Evolutionary conservation across 2,329 filamentous ascomycete species (phyloP).

Genomic region (Biscogniauxia marginata): DNA sequence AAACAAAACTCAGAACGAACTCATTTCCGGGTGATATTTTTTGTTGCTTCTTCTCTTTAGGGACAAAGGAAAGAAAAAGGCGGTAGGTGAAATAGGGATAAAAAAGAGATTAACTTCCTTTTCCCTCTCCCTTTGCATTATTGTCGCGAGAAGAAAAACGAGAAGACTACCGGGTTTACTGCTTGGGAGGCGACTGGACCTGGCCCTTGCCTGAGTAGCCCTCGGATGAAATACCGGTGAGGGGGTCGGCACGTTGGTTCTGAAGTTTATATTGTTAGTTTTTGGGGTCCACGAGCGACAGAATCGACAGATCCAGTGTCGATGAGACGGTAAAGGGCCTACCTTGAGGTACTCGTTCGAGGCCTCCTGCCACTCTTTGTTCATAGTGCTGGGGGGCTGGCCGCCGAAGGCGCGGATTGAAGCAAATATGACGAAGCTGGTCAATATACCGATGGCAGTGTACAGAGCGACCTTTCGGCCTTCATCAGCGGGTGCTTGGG

Average conservation of each 20-base stretch:
- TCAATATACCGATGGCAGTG: constrained; percentile 65
- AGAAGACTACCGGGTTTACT: constrained; percentile 25
- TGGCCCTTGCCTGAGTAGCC: constrained; percentile 76
- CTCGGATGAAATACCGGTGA: constrained; percentile 78
- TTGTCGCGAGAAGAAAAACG: constrained; percentile 14
- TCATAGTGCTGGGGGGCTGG: constrained; percentile 81
- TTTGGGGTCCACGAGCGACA: background rate
- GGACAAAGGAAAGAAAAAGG: constrained; percentile 37
- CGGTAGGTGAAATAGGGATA: constrained; percentile 19
- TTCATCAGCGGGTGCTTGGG: constrained; percentile 80
- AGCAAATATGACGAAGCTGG: constrained; percentile 70
- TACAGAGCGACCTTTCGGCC: constrained; percentile 74
- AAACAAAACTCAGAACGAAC: constrained; percentile 3
- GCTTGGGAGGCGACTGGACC: constrained; percentile 67
- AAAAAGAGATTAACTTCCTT: background rate
- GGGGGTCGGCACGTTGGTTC: constrained; percentile 81
- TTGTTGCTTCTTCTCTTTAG: constrained; percentile 32
- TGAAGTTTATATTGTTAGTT: constrained; percentile 37
- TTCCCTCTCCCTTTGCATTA: constrained; percentile 10
- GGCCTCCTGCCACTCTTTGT: constrained; percentile 94
- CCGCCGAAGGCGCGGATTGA: constrained; percentile 69
- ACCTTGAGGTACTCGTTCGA: constrained; percentile 94
- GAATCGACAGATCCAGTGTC: background rate
- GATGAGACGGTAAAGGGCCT: constrained; percentile 36
- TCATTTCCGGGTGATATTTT: constrained; percentile 22